These are phyloP conservation scores for Backusella sp. DNA, from an alignment of 192 early-diverging fungal species.

Conservation along the genomic window DNA sequence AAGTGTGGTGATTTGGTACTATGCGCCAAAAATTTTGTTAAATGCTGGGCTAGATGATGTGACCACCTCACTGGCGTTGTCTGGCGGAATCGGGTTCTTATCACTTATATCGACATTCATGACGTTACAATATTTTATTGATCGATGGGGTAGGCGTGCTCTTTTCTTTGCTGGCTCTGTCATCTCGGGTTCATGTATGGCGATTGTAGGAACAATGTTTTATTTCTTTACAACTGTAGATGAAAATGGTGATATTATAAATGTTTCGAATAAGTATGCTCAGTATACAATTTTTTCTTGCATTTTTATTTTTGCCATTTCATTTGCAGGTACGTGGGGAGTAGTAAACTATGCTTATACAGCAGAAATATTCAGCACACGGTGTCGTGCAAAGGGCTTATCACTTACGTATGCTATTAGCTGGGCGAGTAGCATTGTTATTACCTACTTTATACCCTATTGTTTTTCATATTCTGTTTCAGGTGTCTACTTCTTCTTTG, in stretches of 20 bases:
- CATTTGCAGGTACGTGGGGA: conserved; percentile 26
- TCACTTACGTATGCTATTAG: conserved; percentile 30
- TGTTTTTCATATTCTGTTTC: conserved; percentile 34
- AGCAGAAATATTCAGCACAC: conserved; percentile 30
- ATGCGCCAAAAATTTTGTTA: conserved; percentile 50
- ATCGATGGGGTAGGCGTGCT: conserved; percentile 74
- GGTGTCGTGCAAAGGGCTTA: conserved; percentile 36
- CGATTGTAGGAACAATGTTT: conserved; percentile 56
- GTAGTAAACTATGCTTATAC: conserved; percentile 29
- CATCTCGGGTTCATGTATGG: conserved; percentile 59
- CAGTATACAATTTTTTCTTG: conserved; percentile 29
- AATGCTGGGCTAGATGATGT: conserved; percentile 24
- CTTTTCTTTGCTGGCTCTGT: conserved; percentile 69
- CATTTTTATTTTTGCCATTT: conserved; percentile 32
- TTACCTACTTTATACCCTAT: conserved; percentile 33
- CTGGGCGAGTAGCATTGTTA: conserved; percentile 35
- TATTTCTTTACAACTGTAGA: conserved; percentile 14
- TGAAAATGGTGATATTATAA: not conserved
- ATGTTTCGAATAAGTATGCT: conserved; percentile 19
- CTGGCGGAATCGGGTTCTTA: conserved; percentile 41
- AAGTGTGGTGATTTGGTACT: conserved; percentile 68
- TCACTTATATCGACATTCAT: conserved; percentile 80
- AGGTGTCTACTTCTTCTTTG: conserved; percentile 37
- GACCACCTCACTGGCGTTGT: conserved; percentile 23
- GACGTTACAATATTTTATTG: conserved; percentile 68